phyloP scores from a whole-genome alignment of 495 filamentous ascomycete species.

The Neurospora sp. region DNA sequence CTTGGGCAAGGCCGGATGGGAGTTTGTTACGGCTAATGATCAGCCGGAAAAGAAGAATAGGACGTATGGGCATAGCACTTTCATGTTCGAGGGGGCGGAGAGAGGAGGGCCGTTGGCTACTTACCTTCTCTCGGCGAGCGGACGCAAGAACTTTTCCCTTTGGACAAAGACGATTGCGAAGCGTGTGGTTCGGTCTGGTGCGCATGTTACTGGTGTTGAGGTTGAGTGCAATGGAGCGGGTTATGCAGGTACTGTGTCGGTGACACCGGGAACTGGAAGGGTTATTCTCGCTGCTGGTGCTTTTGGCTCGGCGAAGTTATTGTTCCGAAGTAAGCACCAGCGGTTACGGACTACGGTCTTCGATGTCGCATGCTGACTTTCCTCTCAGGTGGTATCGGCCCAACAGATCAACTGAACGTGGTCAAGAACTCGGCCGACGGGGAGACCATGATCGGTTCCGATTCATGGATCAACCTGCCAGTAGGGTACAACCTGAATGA shows the following conservation, averaged over 20 bases:
- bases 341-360: not conserved
- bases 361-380: not conserved
- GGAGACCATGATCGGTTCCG: conserved; percentile 33
- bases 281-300: conserved; percentile 58
- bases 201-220: conserved; percentile 53
- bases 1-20: conserved; percentile 48
- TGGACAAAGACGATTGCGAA: conserved; percentile 51
- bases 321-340: conserved; percentile 29
- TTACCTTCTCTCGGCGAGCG: conserved; percentile 52
- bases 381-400: conserved; percentile 45
- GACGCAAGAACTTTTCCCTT: conserved; percentile 50
- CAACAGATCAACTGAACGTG: conserved; percentile 43
- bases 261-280: conserved; percentile 47
- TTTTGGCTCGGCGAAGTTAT: conserved; percentile 58
- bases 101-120: conserved; percentile 60
- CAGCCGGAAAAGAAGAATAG: conserved; percentile 52
- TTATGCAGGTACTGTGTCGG: conserved; percentile 43
- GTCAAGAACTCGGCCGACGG: conserved; percentile 44
- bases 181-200: conserved; percentile 48
- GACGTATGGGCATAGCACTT: conserved; percentile 52
- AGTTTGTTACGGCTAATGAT: conserved; percentile 46
- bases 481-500: conserved; percentile 63
- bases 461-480: conserved; percentile 57
- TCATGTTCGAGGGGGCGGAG: conserved; percentile 54
- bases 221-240: conserved; percentile 46